phyloP scores from a whole-genome alignment of 1,139 yeast species.

The Magnusiomyces clavatus region DNA sequence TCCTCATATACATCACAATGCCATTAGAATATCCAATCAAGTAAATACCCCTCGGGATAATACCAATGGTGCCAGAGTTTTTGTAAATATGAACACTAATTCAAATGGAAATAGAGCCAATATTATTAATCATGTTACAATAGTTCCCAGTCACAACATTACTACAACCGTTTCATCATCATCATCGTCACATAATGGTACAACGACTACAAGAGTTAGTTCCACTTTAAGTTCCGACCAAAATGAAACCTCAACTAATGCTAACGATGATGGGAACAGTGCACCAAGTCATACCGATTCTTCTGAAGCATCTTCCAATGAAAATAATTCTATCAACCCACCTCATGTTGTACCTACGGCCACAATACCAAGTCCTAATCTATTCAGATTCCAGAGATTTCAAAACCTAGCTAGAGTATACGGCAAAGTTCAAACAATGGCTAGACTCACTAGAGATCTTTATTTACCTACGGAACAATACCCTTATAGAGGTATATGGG shows the following conservation, averaged over 20 bases:
- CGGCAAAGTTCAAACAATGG: slow-evolving; percentile 15
- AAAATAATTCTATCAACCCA: background rate
- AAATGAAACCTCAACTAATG: too few relatives aligned
- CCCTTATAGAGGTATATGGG: slow-evolving; percentile 27
- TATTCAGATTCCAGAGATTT: slow-evolving; percentile 20
- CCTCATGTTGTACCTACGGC: background rate
- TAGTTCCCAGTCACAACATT: too few relatives aligned
- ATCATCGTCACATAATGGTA: too few relatives aligned
- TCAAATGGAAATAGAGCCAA: background rate
- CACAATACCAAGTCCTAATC: slow-evolving; percentile 11
- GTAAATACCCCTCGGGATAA: too few relatives aligned
- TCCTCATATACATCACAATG: too few relatives aligned
- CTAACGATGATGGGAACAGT: too few relatives aligned
- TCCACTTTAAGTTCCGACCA: too few relatives aligned
- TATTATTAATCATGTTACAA: background rate
- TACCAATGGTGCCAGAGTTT: too few relatives aligned
- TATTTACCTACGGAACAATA: slow-evolving; percentile 8
- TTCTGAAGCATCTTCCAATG: background rate
- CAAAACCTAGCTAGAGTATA: slow-evolving; percentile 14
- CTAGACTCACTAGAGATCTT: slow-evolving; percentile 13
- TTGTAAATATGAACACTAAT: too few relatives aligned
- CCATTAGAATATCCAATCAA: too few relatives aligned
- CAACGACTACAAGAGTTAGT: too few relatives aligned
- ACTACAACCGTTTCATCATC: too few relatives aligned
- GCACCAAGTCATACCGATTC: background rate